Evolutionary conservation across 805 yeast genomes (phyloP).

Genomic region (Kurtzmaniella fragi): DNA sequence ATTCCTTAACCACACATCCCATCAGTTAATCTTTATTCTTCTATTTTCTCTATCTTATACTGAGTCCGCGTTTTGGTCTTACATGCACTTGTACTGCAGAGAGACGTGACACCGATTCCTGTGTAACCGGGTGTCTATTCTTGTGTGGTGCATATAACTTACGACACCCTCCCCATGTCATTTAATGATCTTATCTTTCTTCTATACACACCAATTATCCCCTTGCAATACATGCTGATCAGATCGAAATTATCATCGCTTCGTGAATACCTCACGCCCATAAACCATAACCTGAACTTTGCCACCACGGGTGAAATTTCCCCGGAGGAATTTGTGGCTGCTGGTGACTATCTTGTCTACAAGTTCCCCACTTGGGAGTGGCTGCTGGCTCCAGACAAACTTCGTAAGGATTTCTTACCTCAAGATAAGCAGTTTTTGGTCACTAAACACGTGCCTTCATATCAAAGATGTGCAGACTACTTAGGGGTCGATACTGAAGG

Average conservation of each 20-base stretch:
- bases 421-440: slow-evolving; percentile 81
- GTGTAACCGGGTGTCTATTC: too few species aligned
- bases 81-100: too few species aligned
- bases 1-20: too few species aligned
- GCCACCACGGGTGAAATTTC: slow-evolving; percentile 84
- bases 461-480: slow-evolving; percentile 59
- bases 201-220: background rate
- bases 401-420: slow-evolving; percentile 69
- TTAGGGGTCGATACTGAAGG: slow-evolving; percentile 39
- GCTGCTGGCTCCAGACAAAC: slow-evolving; percentile 38
- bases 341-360: slow-evolving; percentile 88
- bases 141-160: too few species aligned
- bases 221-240: slow-evolving; percentile 14
- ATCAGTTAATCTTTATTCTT: too few species aligned
- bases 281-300: slow-evolving; percentile 82
- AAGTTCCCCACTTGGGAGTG: slow-evolving; percentile 98
- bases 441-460: slow-evolving; percentile 85
- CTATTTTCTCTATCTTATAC: too few species aligned
- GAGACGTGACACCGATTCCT: too few species aligned
- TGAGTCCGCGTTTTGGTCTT: too few species aligned
- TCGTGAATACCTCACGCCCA: slow-evolving; percentile 91
- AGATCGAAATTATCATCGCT: slow-evolving; percentile 78
- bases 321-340: slow-evolving; percentile 90
- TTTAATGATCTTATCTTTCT: background rate
- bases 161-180: background rate